Conservation (phyloP, 805 yeast species). For the Torulaspora maleeae region DNA sequence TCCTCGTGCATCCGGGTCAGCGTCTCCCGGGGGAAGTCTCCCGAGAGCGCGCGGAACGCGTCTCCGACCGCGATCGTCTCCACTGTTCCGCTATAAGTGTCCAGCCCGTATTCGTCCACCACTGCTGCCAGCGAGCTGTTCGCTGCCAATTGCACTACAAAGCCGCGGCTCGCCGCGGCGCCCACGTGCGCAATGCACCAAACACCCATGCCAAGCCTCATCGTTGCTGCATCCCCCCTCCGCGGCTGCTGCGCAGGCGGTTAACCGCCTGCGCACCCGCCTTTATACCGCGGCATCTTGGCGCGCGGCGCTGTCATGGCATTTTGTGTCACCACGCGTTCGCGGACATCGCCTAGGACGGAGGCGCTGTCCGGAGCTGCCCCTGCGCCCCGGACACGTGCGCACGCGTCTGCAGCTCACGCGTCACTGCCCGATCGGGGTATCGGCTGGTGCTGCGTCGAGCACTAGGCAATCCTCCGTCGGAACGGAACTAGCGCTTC, state of each 20-base stretch:
- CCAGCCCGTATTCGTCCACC: not conserved
- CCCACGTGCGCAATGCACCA: not conserved
- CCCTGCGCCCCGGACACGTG: not conserved
- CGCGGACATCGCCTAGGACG: not conserved
- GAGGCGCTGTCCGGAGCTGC: not conserved
- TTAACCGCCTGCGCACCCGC: not conserved
- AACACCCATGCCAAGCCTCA: not conserved
- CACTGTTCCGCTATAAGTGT: conserved; percentile 1
- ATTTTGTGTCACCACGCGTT: not conserved
- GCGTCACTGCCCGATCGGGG: not conserved
- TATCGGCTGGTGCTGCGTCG: not conserved
- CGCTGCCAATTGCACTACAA: conserved; percentile 29
- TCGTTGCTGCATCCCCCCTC: not conserved
- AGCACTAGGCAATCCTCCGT: not conserved
- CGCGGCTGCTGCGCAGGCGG: not conserved
- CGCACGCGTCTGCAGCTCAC: not conserved
- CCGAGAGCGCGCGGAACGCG: conserved; percentile 35
- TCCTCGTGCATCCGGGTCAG: conserved; percentile 37
- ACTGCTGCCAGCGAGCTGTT: not conserved
- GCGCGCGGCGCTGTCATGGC: not conserved
- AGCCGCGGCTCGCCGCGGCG: conserved; percentile 10
- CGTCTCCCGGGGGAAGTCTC: conserved; percentile 34
- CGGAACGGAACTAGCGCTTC: not conserved
- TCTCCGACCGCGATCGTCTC: conserved; percentile 31
- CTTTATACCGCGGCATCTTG: not conserved